phyloP scores from a whole-genome alignment of 2,329 filamentous ascomycete species.

The Aspergillus pseudonomiae region DNA sequence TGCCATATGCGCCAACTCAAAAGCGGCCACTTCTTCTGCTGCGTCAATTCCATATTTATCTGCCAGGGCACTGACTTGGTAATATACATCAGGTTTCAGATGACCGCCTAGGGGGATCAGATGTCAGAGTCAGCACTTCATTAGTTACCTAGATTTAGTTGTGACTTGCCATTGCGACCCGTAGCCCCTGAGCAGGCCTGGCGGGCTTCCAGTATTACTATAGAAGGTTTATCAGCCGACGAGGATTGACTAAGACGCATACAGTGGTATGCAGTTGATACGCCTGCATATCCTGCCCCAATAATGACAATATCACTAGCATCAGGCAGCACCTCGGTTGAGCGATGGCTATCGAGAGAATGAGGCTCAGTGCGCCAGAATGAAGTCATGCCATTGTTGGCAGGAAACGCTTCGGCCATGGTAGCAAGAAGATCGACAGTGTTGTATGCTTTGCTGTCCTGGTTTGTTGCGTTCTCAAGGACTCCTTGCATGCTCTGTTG shows the following conservation, averaged over 20 bases:
- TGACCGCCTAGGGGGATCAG: slow-evolving; percentile 39
- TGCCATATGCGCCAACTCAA: slow-evolving; percentile 45
- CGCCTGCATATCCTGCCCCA: slow-evolving; percentile 50
- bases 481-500: background rate
- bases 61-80: slow-evolving; percentile 36
- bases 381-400: slow-evolving; percentile 29
- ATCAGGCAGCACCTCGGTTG: slow-evolving; percentile 39
- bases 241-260: slow-evolving; percentile 25
- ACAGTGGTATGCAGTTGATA: slow-evolving; percentile 46
- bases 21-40: slow-evolving; percentile 42
- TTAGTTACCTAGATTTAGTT: background rate
- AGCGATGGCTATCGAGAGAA: slow-evolving; percentile 46
- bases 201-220: slow-evolving; percentile 46
- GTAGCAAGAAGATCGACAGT: background rate
- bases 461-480: background rate
- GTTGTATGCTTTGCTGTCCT: background rate
- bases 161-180: slow-evolving; percentile 41
- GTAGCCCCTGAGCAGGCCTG: slow-evolving; percentile 48
- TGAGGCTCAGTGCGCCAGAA: slow-evolving; percentile 51
- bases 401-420: slow-evolving; percentile 24
- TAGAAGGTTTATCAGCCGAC: slow-evolving; percentile 22
- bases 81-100: slow-evolving; percentile 47
- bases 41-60: slow-evolving; percentile 38
- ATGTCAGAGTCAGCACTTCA: background rate
- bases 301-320: slow-evolving; percentile 49